These are phyloP conservation scores for Eragrostis curvula DNA, from an alignment of 176 grass and related monocot species.

Conservation along the genomic window DNA sequence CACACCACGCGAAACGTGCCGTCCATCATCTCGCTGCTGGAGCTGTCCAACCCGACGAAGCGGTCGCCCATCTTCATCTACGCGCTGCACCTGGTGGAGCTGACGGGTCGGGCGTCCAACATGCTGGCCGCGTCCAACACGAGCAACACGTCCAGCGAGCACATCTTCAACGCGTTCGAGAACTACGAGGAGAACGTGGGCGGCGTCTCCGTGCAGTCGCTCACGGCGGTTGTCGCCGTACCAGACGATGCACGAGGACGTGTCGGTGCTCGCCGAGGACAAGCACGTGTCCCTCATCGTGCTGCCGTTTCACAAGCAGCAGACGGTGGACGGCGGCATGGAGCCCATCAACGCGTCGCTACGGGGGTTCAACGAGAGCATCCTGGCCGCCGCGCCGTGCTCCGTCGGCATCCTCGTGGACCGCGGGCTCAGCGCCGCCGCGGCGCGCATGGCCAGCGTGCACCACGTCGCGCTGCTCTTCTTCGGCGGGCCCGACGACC, in stretches of 20 bases:
- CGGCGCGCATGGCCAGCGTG: conserved; percentile 31
- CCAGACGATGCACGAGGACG: conserved; percentile 81
- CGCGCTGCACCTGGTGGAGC: conserved; percentile 7
- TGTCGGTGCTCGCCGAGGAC: conserved; percentile 67
- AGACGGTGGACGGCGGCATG: conserved; percentile 79
- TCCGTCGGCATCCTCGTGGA: conserved; percentile 81
- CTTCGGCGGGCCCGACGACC: conserved; percentile 85
- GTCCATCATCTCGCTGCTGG: neutral
- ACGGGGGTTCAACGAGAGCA: conserved; percentile 65
- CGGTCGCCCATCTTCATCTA: neutral
- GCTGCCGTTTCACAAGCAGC: conserved; percentile 92
- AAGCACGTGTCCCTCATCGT: conserved; percentile 79
- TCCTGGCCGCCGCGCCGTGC: conserved; percentile 64
- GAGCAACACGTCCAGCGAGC: conserved; percentile 18
- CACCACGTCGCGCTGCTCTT: conserved; percentile 72
- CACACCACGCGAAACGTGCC: conserved; percentile 1
- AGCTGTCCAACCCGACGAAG: neutral
- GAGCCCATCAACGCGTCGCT: conserved; percentile 64
- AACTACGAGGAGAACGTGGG: conserved; percentile 64
- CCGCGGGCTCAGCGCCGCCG: conserved; percentile 62
- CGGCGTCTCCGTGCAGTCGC: conserved; percentile 72
- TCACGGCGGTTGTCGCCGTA: conserved; percentile 80
- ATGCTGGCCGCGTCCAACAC: neutral
- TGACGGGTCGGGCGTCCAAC: neutral
- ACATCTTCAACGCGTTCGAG: conserved; percentile 83